phyloP scores from a whole-genome alignment of 371 early-diverging fungal species.

The Mucor circinelloides region DNA sequence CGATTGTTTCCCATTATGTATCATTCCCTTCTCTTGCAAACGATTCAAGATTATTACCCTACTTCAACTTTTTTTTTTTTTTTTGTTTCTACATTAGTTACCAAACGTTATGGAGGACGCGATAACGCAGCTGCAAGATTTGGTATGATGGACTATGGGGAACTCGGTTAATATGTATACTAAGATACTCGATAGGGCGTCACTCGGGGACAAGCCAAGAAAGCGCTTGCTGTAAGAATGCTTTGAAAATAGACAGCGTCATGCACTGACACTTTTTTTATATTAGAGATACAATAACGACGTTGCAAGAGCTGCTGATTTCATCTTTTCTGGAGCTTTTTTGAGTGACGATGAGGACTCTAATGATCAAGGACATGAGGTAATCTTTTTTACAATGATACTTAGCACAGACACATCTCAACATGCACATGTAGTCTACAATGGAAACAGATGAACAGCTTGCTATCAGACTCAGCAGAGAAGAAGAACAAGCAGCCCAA shows the following conservation, averaged over 20 bases:
- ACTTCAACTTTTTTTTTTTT: background rate
- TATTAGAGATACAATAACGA: slow-evolving; percentile 52
- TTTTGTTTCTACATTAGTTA: background rate
- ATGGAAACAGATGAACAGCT: slow-evolving; percentile 10
- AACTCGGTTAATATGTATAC: background rate
- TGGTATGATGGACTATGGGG: slow-evolving; percentile 19
- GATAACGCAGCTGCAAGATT: slow-evolving; percentile 25
- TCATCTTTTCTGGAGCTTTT: slow-evolving; percentile 48
- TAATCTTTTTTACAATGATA: background rate
- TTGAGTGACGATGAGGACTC: slow-evolving; percentile 29
- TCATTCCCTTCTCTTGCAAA: background rate
- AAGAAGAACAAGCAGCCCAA: background rate
- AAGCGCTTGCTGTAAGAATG: slow-evolving; percentile 42
- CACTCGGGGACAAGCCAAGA: slow-evolving; percentile 41
- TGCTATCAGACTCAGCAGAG: slow-evolving; percentile 7
- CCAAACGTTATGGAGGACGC: slow-evolving; percentile 28
- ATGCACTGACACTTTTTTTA: background rate
- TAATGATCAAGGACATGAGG: background rate
- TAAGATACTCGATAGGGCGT: slow-evolving; percentile 36
- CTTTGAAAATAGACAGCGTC: background rate
- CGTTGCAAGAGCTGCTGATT: slow-evolving; percentile 54
- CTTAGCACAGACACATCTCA: background rate
- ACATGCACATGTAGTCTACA: background rate
- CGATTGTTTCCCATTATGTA: background rate
- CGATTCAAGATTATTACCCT: background rate